Base-by-base conservation (phyloP, 2,329 filamentous ascomycete species). In the Pestalotiopsis sp. region DNA sequence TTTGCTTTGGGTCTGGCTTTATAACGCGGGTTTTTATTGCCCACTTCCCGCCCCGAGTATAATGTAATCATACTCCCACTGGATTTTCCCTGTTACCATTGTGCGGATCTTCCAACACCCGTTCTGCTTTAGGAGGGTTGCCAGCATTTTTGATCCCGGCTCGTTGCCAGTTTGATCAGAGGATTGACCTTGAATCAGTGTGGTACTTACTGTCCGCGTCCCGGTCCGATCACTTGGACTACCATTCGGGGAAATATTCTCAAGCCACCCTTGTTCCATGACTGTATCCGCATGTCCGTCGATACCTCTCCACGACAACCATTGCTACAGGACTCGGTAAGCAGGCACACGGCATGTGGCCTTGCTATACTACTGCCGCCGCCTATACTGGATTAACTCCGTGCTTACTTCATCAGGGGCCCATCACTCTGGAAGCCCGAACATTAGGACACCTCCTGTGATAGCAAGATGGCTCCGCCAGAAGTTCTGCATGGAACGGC, bases 401-500 rank as follows among this genome's bases (percentile, higher is more conserved):
- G 45, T 52, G 45, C 20, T 52, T 52, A 52, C 17, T 52, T 20
- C 45, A n/a, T 23, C 45, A 52, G 9, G 17, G 45, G 14, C 17
- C 31, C 17, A n/a, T 20, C n/a, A 52, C 45, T 52, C 45, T 17
- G 45, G 20, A n/a, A 9, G 59, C 17, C 31, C 31, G 11, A 31
- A 12, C 25, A 23, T 20, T 20, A 36, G 60, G n/a, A 13, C 31
- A 39, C 20, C 60, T 63, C 45, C 14, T n/a, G 14, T n/a, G n/a
- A 66, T 67, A 67, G 65, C 20, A 62, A 67, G 56, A 73, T 74
- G 70, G 61, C 70, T 66, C 70, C 67, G 61, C 56, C 67, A 59
- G 68, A 74, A 72, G 71, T 73, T 68, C 74, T 75, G 72, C 70
- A 69, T 38, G 71, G 68, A 66, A 70, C 66, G 68, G 69, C 71